Conservation (phyloP, 371 early-diverging fungal species). For the Syncephalastrum racemosum region DNA sequence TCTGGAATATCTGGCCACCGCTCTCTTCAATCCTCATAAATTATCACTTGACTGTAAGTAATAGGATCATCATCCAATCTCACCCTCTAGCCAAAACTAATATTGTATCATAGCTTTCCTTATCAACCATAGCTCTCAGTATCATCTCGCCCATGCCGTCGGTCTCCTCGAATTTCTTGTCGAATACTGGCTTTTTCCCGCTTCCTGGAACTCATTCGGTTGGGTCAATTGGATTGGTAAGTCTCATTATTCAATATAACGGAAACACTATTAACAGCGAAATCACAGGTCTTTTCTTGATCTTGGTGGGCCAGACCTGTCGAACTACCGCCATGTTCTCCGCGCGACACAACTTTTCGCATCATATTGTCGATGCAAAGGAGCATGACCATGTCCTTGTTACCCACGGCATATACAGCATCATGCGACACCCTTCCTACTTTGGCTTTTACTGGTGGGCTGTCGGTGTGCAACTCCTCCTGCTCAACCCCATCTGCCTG, state of each 20-base stretch:
- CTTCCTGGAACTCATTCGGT: slow-evolving; percentile 50
- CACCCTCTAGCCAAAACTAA: neutral
- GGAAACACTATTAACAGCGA: neutral
- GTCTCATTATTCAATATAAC: neutral
- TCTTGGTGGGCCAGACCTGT: slow-evolving; percentile 65
- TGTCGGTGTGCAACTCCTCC: slow-evolving; percentile 65
- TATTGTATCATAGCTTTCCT: slow-evolving; percentile 59
- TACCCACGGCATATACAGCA: slow-evolving; percentile 73
- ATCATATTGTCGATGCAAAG: slow-evolving; percentile 68
- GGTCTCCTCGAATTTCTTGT: slow-evolving; percentile 72
- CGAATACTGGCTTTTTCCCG: slow-evolving; percentile 65
- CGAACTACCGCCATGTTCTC: slow-evolving; percentile 80
- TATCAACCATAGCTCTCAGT: slow-evolving; percentile 74
- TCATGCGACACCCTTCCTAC: slow-evolving; percentile 89
- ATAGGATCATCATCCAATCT: neutral
- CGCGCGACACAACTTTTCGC: slow-evolving; percentile 79
- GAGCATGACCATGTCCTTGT: slow-evolving; percentile 71
- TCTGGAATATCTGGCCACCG: slow-evolving; percentile 79
- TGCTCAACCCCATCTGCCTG: slow-evolving; percentile 75
- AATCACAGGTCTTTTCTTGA: slow-evolving; percentile 52
- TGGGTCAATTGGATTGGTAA: slow-evolving; percentile 57
- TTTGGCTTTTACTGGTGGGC: slow-evolving; percentile 90
- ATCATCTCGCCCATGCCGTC: slow-evolving; percentile 69
- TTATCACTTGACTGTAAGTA: slow-evolving; percentile 66
- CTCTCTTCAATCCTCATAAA: slow-evolving; percentile 65